A percentile compares a stretch with the other conserved stretches of the same genome.
These are phyloP conservation scores for Cryphonectria carpinicola DNA, from an alignment of 2,329 filamentous ascomycete species.

Conservation along the genomic window DNA sequence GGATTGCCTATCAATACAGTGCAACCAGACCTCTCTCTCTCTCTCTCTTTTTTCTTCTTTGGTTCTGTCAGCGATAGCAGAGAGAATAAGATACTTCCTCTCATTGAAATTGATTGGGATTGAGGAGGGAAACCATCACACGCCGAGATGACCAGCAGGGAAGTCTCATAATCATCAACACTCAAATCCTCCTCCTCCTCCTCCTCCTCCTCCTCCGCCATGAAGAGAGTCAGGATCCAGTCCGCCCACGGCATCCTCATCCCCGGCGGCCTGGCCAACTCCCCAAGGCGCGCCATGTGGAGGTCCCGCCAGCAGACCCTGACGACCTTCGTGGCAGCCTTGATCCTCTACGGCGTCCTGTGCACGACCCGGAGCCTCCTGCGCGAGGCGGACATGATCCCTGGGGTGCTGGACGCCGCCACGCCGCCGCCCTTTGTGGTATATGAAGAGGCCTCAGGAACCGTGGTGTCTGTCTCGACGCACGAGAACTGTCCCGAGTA, in stretches of 20 bases:
- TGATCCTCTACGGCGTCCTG: conserved; percentile 26
- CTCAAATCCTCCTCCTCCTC: neutral
- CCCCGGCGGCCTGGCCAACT: conserved; percentile 25
- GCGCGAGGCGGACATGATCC: conserved; percentile 20
- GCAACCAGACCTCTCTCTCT: neutral
- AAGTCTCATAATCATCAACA: conserved; percentile 7
- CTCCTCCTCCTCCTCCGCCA: neutral
- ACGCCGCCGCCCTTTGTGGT: neutral
- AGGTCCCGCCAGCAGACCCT: conserved; percentile 27
- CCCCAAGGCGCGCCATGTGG: conserved; percentile 25
- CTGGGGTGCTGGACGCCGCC: conserved; percentile 6
- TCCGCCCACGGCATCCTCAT: conserved; percentile 28
- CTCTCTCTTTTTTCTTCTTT: too few species aligned
- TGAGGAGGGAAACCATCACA: neutral
- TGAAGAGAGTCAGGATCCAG: conserved; percentile 29
- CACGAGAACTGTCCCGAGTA: conserved; percentile 37
- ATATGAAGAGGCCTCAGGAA: conserved; percentile 3
- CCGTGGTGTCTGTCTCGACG: conserved; percentile 18
- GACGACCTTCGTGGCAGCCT: conserved; percentile 19
- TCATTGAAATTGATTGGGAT: neutral
- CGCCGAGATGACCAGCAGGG: conserved; percentile 21
- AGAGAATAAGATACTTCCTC: neutral
- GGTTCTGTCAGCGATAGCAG: too few species aligned
- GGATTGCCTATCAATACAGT: neutral
- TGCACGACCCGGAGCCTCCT: conserved; percentile 22